These are phyloP conservation scores for Globisporangium takayamanum DNA, from an alignment of 352 stramenopile species.

Conservation along the genomic window DNA sequence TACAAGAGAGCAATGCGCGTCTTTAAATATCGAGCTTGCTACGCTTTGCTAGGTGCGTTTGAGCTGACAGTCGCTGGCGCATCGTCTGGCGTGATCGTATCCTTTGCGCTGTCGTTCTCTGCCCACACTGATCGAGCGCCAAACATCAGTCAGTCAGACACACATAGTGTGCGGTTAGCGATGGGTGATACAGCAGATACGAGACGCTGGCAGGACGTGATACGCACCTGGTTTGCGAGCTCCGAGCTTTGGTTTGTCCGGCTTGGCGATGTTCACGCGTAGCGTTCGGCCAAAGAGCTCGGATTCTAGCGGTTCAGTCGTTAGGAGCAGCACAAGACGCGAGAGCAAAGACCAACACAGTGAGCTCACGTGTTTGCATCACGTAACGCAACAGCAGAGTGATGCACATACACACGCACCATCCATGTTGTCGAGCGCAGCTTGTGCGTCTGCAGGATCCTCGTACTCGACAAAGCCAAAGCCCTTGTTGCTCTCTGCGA, in stretches of 20 bases:
- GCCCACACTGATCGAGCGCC: conserved; percentile 44
- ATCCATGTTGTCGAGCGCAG: conserved; percentile 96
- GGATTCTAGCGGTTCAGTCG: conserved; percentile 43
- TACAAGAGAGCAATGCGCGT: neutral
- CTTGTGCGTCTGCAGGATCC: conserved; percentile 79
- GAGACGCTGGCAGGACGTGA: neutral
- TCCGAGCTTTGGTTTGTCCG: conserved; percentile 67
- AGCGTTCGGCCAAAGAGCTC: conserved; percentile 91
- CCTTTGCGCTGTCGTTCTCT: conserved; percentile 29
- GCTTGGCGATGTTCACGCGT: conserved; percentile 89
- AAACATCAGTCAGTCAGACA: neutral
- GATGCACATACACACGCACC: conserved; percentile 25
- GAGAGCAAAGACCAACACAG: too few relatives aligned
- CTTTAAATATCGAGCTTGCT: conserved; percentile 14
- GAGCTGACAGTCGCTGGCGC: conserved; percentile 4
- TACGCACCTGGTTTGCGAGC: conserved; percentile 65
- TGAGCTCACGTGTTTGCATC: neutral
- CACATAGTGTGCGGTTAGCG: neutral
- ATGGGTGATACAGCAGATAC: too few relatives aligned
- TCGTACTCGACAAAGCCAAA: conserved; percentile 95
- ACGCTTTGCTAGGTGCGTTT: conserved; percentile 7
- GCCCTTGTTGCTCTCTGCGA: conserved; percentile 74
- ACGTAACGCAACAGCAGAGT: neutral
- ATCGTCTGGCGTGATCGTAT: conserved; percentile 13
- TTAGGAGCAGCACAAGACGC: neutral